Conservation (phyloP, 192 early-diverging fungal species). For the Glomus cerebriforme region DNA sequence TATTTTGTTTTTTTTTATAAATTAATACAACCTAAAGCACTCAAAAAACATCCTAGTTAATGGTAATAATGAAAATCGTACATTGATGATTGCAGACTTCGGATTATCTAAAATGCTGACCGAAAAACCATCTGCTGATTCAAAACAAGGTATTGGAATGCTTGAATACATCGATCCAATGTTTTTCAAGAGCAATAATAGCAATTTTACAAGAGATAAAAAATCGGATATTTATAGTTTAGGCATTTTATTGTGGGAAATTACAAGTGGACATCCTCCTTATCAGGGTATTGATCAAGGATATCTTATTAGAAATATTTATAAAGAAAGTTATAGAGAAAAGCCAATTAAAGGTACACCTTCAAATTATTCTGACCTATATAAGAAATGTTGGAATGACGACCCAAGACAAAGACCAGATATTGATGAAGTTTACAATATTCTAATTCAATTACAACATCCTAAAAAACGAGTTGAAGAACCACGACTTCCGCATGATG, state of each 20-base stretch:
- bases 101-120: slow-evolving; percentile 5
- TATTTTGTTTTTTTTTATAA: too few species aligned
- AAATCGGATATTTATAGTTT: slow-evolving; percentile 45
- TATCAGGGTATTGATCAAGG: slow-evolving; percentile 12
- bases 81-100: slow-evolving; percentile 6
- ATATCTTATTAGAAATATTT: background rate
- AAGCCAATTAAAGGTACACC: slow-evolving; percentile 37
- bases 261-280: slow-evolving; percentile 38
- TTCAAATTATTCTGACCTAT: slow-evolving; percentile 39
- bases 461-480: too few species aligned
- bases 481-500: too few species aligned
- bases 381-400: slow-evolving; percentile 40
- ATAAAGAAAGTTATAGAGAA: slow-evolving; percentile 38
- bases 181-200: background rate
- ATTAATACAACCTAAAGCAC: too few species aligned
- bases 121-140: background rate
- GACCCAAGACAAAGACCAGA: slow-evolving; percentile 34
- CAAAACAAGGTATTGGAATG: background rate
- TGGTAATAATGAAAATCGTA: too few species aligned
- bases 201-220: slow-evolving; percentile 33
- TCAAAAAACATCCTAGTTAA: slow-evolving; percentile 22
- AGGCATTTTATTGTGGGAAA: slow-evolving; percentile 47
- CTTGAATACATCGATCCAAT: background rate
- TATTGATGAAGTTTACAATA: too few species aligned
- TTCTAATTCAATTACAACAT: too few species aligned